A percentile compares a stretch with the other conserved stretches of the same genome.
phyloP scores from a whole-genome alignment of 2,329 filamentous ascomycete species.

The Ophioceras dolichostomum region DNA sequence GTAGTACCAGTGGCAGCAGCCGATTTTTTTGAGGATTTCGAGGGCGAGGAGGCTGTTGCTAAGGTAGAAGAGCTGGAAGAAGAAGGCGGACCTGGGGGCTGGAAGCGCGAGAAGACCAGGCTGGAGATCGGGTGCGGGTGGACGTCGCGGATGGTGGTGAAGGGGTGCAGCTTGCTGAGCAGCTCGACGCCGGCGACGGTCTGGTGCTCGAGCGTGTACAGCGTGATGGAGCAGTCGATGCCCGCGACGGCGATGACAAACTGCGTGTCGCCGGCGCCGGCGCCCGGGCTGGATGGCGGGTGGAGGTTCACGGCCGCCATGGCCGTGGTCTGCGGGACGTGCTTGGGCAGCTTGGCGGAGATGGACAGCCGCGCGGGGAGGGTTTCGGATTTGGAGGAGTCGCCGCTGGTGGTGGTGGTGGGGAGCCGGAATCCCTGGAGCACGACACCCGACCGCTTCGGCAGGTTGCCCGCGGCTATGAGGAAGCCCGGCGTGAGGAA shows the following conservation, averaged over 20 bases:
- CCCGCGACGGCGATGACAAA: constrained; percentile 71
- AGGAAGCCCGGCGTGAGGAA: constrained; percentile 47
- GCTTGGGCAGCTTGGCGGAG: constrained; percentile 46
- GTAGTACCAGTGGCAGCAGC: constrained; percentile 18
- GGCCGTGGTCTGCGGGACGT: constrained; percentile 62
- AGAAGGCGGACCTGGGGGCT: constrained; percentile 22
- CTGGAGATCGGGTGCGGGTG: constrained; percentile 48
- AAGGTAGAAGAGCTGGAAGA: neutral
- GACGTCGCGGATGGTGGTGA: constrained; percentile 37
- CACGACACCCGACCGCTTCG: constrained; percentile 43
- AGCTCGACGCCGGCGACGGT: constrained; percentile 31
- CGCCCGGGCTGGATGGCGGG: constrained; percentile 29
- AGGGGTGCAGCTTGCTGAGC: constrained; percentile 36
- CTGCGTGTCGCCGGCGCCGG: constrained; percentile 53
- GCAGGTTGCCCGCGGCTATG: constrained; percentile 44
- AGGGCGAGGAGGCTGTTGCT: neutral
- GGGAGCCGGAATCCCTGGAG: constrained; percentile 45
- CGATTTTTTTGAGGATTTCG: constrained; percentile 5
- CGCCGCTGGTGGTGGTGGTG: constrained; percentile 9
- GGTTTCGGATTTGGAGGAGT: neutral
- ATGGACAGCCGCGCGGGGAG: constrained; percentile 35
- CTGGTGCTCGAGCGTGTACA: constrained; percentile 66
- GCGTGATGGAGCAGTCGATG: constrained; percentile 64
- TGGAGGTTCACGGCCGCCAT: constrained; percentile 65
- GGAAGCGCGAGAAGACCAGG: constrained; percentile 45